A percentile compares a stretch with the other conserved stretches of the same genome.
phyloP scores from a whole-genome alignment of 495 filamentous ascomycete genomes.

The Tetracladium marchalianum region DNA sequence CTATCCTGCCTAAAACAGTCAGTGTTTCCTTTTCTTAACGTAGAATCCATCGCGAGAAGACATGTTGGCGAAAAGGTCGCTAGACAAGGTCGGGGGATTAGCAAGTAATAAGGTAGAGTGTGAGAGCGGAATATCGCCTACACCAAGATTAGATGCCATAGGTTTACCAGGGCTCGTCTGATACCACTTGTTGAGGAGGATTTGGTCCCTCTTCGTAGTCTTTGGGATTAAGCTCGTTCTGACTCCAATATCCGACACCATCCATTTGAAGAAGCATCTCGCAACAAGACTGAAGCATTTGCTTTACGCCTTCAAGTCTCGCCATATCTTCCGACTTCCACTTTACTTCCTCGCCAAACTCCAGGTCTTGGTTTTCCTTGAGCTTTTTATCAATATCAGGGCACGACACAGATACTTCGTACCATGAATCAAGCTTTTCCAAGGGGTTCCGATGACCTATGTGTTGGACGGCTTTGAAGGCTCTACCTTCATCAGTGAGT shows the following conservation, averaged over 20 bases:
- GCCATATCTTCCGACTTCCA: conserved; percentile 25
- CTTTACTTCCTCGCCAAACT: conserved; percentile 27
- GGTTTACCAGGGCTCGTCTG: too few species aligned
- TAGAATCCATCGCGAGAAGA: too few species aligned
- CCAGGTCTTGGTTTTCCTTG: conserved; percentile 27
- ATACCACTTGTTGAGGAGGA: too few species aligned
- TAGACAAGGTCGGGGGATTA: too few species aligned
- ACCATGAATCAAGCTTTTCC: conserved; percentile 24
- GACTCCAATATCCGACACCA: conserved; percentile 13
- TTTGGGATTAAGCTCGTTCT: conserved; percentile 4
- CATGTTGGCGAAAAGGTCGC: too few species aligned
- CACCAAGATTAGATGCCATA: too few species aligned
- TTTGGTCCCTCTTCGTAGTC: too few species aligned
- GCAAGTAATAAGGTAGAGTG: too few species aligned
- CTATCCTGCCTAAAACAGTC: too few species aligned
- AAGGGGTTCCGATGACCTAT: conserved; percentile 6
- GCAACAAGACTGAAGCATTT: conserved; percentile 9
- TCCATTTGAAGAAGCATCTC: conserved; percentile 19
- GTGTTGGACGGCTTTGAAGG: neutral
- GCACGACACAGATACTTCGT: conserved; percentile 30
- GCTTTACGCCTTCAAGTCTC: conserved; percentile 3
- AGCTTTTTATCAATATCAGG: conserved; percentile 19
- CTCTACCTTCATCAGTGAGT: neutral
- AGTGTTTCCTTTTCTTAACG: too few species aligned
- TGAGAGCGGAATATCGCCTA: too few species aligned